Evolutionary conservation across 2,329 filamentous ascomycete species (phyloP).

Genomic region (Furcasterigmium sp.): DNA sequence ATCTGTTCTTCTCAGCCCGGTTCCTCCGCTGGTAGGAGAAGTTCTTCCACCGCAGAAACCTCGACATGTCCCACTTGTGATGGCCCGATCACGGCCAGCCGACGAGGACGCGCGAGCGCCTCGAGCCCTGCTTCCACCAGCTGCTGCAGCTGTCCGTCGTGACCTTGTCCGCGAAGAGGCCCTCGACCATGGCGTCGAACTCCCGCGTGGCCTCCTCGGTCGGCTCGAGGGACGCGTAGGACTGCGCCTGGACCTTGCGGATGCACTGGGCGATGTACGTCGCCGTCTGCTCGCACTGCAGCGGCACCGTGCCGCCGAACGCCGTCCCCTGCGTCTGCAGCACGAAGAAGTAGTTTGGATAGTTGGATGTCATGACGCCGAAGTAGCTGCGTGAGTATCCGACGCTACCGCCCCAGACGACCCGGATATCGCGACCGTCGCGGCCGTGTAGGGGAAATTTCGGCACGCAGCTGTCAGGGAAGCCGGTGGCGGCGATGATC

Average conservation of each 20-base stretch:
- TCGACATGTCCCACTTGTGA: conserved; percentile 6
- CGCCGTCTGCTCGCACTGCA: conserved; percentile 11
- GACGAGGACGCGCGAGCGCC: conserved; percentile 4
- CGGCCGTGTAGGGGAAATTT: conserved; percentile 40
- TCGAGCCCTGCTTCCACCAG: conserved; percentile 12
- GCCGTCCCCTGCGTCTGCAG: conserved; percentile 15
- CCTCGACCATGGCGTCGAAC: conserved; percentile 8
- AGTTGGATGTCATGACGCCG: conserved; percentile 17
- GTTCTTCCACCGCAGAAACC: conserved; percentile 11
- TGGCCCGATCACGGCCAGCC: conserved; percentile 12
- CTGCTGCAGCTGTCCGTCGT: conserved; percentile 10
- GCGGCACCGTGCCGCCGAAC: conserved; percentile 10
- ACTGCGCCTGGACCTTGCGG: conserved; percentile 12
- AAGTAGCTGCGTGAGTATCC: conserved; percentile 16
- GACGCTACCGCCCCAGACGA: conserved; percentile 21
- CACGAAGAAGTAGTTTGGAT: conserved; percentile 25
- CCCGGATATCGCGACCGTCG: conserved; percentile 19
- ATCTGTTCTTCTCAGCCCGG: conserved; percentile 13
- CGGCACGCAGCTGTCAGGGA: conserved; percentile 19
- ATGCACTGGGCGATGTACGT: conserved; percentile 13
- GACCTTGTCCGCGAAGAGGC: conserved; percentile 8
- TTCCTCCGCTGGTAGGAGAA: neutral
- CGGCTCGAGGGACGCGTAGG: conserved; percentile 9
- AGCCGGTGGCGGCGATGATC: conserved; percentile 18
- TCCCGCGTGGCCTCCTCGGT: conserved; percentile 10